phyloP scores from a whole-genome alignment of 2,329 filamentous ascomycete genomes.

The Nemania sp. region DNA sequence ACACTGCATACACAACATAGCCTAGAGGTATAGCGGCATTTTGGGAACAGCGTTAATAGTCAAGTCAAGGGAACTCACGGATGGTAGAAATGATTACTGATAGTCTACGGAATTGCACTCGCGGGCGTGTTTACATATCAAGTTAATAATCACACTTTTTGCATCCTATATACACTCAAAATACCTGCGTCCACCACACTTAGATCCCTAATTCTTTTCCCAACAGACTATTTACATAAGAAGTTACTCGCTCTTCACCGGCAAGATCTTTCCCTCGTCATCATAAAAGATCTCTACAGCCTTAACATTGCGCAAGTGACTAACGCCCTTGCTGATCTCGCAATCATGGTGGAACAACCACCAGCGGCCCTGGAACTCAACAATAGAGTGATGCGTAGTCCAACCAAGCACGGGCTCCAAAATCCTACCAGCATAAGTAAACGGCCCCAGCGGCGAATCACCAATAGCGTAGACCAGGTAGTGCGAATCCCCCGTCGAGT shows the following conservation, averaged over 20 bases:
- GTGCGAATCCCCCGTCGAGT: slow-evolving; percentile 79
- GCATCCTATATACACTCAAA: slow-evolving; percentile 8
- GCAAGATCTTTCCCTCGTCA: slow-evolving; percentile 62
- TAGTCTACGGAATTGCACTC: too few species aligned
- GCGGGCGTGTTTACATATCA: too few species aligned
- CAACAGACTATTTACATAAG: too few species aligned
- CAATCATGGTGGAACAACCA: slow-evolving; percentile 79
- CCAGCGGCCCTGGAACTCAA: slow-evolving; percentile 72
- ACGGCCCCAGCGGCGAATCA: slow-evolving; percentile 68
- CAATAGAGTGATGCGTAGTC: slow-evolving; percentile 81
- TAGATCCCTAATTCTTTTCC: background rate
- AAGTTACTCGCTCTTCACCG: slow-evolving; percentile 40
- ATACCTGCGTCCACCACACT: background rate
- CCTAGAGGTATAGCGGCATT: too few species aligned
- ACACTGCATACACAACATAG: too few species aligned
- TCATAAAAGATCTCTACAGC: slow-evolving; percentile 76
- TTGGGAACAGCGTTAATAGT: too few species aligned
- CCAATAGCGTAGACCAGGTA: slow-evolving; percentile 71
- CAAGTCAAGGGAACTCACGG: too few species aligned
- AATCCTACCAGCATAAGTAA: slow-evolving; percentile 71
- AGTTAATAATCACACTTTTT: background rate
- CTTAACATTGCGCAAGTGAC: slow-evolving; percentile 74
- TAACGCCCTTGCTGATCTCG: slow-evolving; percentile 66
- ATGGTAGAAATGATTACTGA: too few species aligned
- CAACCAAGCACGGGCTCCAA: slow-evolving; percentile 77